Base-by-base conservation (phyloP, 441 rosid species). In the Gossypium schwendimanii region DNA sequence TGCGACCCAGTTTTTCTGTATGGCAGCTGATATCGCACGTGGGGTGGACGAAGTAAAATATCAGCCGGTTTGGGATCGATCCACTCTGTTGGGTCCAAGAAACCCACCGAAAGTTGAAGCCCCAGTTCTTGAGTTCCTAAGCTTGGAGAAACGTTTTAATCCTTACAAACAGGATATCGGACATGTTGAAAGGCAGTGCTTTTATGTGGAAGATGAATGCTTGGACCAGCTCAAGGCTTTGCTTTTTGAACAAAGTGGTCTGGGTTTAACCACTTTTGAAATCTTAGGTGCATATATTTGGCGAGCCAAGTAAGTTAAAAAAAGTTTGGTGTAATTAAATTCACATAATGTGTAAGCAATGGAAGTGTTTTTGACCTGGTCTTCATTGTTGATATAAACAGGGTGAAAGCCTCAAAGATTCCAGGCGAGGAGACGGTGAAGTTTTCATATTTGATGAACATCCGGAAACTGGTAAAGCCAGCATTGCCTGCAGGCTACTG, bases 211-310 rank as follows among this genome's bases (percentile, higher is more conserved):
- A 24, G 93, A 91, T 15, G 89, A 87, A 81, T 86, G 83, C 80
- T 57, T 93, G 85, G 91, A 89, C 8, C 72, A 76, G 18, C 79
- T 89, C 45, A 93, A 91, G 84, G 77, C 77, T 0, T 63, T 50
- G 59, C 54, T 91, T 79, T 47, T 85, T 31, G 88, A 84, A 36
- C 84, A 79, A 70, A 81, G 83, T 44, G 97, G 97, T 52, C 28
- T 73, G 54, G 81, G 68, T 67, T 93, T 89, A 73, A 91, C 98
- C 73, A 88, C 96, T 36, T 93, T 93, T 69, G 98, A 93, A 73
- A 95, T 89, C 70, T 81, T 93, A 57, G 96, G 98, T 41, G 96
- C 96, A 54, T 89, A 87, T 68, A 77, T 93, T 39, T 93, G 98
- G 98, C 87, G 97, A 45, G 91, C 92, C 57, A 93, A 93, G 97